A percentile compares a stretch with the other conserved stretches of the same genome.
Conservation (phyloP, 31 red algal species). For the Porphyra umbilicalis region DNA sequence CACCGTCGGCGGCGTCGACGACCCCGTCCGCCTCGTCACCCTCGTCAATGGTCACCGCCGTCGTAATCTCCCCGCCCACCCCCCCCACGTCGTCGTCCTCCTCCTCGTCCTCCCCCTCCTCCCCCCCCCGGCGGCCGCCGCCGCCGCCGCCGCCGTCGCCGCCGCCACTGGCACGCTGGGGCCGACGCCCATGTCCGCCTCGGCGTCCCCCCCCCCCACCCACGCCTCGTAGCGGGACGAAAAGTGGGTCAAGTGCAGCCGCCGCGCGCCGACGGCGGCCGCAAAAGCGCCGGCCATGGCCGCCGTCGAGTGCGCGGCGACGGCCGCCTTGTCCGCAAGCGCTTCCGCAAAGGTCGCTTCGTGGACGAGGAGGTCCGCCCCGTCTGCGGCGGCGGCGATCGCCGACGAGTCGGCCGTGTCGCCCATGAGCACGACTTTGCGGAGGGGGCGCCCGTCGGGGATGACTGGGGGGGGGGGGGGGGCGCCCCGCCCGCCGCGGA, state of each 20-base stretch:
- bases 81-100: background rate
- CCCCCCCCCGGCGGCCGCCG: background rate
- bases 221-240: constrained; percentile 66
- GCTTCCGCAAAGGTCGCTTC: constrained; percentile 70
- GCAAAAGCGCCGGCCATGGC: constrained; percentile 87
- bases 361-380: constrained; percentile 67
- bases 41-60: background rate
- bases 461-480: background rate
- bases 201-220: background rate
- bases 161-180: background rate
- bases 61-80: background rate
- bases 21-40: background rate
- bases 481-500: background rate
- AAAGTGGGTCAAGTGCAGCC: constrained; percentile 84
- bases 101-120: background rate
- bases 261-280: constrained; percentile 21
- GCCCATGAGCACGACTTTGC: constrained; percentile 78
- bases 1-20: background rate
- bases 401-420: constrained; percentile 62
- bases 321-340: constrained; percentile 37
- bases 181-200: background rate
- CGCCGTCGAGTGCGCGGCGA: constrained; percentile 75
- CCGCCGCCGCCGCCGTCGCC: background rate
- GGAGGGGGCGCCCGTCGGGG: background rate
- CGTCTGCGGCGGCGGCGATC: constrained; percentile 37